Evolutionary conservation across 345 rosid genomes (phyloP).

Genomic region (Lepidium africanum): DNA sequence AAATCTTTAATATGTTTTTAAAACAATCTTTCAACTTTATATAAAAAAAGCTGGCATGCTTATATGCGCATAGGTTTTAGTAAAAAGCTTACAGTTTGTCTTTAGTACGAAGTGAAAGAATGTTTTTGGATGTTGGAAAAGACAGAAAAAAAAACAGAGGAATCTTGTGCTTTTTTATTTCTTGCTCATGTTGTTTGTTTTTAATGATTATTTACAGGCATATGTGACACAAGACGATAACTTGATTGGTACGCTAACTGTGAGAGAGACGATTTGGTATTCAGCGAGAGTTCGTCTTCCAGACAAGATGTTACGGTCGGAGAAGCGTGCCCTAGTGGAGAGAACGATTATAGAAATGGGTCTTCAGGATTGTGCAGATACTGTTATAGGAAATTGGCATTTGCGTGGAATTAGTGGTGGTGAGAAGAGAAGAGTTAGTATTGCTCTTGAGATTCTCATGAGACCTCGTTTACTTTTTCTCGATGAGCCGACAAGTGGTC

Average conservation of each 20-base stretch:
- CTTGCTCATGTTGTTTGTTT: not conserved
- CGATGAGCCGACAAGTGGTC: constrained; percentile 96
- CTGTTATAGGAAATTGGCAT: constrained; percentile 96
- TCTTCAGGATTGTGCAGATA: constrained; percentile 90
- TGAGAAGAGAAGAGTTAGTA: constrained; percentile 89
- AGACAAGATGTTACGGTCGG: constrained; percentile 73
- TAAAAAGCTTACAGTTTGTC: constrained; percentile 4
- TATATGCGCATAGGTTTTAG: constrained; percentile 1
- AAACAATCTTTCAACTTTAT: too few species aligned
- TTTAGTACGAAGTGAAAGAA: constrained; percentile 4
- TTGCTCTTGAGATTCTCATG: constrained; percentile 90
- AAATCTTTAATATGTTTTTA: not conserved
- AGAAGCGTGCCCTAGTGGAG: constrained; percentile 75
- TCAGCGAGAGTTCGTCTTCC: constrained; percentile 91
- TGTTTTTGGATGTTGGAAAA: constrained; percentile 2
- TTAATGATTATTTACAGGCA: constrained; percentile 37
- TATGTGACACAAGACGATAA: constrained; percentile 98
- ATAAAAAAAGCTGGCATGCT: not conserved
- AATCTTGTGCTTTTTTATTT: not conserved
- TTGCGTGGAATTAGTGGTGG: constrained; percentile 91
- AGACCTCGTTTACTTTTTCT: constrained; percentile 91
- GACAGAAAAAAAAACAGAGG: not conserved
- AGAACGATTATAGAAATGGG: constrained; percentile 92
- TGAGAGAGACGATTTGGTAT: constrained; percentile 82
- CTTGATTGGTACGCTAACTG: constrained; percentile 87